These are phyloP conservation scores for Ophiognomonia clavigignenti-juglandacearum DNA, from an alignment of 2,329 filamentous ascomycete genomes.

Conservation along the genomic window DNA sequence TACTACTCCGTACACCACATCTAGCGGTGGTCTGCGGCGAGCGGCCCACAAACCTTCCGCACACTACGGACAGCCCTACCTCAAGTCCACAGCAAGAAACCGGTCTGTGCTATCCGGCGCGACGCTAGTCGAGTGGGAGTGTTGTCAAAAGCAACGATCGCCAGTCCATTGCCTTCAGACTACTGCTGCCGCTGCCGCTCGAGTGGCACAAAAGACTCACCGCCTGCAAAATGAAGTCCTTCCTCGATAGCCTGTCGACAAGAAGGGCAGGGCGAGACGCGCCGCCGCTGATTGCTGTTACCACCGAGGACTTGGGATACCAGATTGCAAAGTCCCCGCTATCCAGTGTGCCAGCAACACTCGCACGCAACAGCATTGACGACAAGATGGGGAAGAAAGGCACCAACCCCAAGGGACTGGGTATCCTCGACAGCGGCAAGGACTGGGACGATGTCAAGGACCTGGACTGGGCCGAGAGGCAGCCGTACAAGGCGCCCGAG, in stretches of 20 bases:
- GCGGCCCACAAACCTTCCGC: no score
- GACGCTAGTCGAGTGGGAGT: no score
- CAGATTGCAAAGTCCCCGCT: slow-evolving; percentile 10
- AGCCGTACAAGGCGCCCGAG: slow-evolving; percentile 19
- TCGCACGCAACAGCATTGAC: slow-evolving; percentile 4
- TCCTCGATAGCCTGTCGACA: slow-evolving; percentile 13
- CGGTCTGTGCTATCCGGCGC: no score
- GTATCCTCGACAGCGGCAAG: slow-evolving; percentile 28
- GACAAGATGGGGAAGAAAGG: slow-evolving; percentile 28
- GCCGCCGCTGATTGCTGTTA: slow-evolving; percentile 14
- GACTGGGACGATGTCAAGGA: slow-evolving; percentile 30
- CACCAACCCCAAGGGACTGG: slow-evolving; percentile 19
- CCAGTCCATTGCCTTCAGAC: no score
- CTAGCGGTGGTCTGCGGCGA: no score
- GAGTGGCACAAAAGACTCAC: background rate
- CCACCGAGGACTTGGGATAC: slow-evolving; percentile 9
- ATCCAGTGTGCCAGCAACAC: slow-evolving; percentile 1
- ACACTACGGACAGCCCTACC: no score
- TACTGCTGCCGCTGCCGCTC: no score
- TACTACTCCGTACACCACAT: no score
- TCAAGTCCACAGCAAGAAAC: no score
- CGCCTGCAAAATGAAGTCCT: slow-evolving; percentile 13
- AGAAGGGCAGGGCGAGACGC: slow-evolving; percentile 13
- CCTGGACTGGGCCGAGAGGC: slow-evolving; percentile 18
- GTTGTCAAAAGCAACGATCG: no score